These are phyloP conservation scores for Saturnispora saitoi DNA, from an alignment of 805 yeast species.

Conservation along the genomic window DNA sequence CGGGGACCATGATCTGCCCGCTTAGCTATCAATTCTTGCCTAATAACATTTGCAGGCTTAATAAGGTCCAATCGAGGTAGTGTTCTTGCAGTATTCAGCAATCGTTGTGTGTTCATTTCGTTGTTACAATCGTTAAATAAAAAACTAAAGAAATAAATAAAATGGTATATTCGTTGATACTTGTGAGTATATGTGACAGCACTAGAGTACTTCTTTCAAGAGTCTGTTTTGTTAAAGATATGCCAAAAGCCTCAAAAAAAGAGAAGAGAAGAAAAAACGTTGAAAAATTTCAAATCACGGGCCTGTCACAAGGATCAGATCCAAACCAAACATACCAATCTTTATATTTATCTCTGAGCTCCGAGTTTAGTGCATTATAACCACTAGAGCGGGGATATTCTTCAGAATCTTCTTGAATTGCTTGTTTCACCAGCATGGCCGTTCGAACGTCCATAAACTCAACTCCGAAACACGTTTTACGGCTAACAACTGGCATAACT, in stretches of 20 bases:
- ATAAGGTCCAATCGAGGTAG: constrained; percentile 20
- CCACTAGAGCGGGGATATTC: not conserved
- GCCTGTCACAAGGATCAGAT: constrained; percentile 52
- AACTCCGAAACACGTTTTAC: constrained; percentile 52
- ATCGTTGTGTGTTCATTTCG: constrained; percentile 4
- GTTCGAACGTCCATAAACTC: constrained; percentile 50
- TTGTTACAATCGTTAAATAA: not conserved
- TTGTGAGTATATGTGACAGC: too few species aligned
- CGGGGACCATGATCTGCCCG: constrained; percentile 4
- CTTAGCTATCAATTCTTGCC: constrained; percentile 6
- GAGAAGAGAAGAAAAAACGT: not conserved
- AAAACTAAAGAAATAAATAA: not conserved
- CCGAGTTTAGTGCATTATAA: not conserved
- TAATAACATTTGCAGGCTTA: constrained; percentile 7
- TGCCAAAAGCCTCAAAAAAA: not conserved
- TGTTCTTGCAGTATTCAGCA: constrained; percentile 8
- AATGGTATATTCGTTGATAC: not conserved
- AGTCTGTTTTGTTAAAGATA: not conserved
- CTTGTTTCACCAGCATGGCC: constrained; percentile 51
- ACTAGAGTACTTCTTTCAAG: not conserved
- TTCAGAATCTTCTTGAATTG: constrained; percentile 24
- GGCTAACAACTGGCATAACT: constrained; percentile 56
- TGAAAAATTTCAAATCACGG: constrained; percentile 16
- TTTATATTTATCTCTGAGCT: constrained; percentile 31
- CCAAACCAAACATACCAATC: constrained; percentile 64